Conservation (phyloP, 306 rosid genomes). For the Bauhinia variegata region DNA sequence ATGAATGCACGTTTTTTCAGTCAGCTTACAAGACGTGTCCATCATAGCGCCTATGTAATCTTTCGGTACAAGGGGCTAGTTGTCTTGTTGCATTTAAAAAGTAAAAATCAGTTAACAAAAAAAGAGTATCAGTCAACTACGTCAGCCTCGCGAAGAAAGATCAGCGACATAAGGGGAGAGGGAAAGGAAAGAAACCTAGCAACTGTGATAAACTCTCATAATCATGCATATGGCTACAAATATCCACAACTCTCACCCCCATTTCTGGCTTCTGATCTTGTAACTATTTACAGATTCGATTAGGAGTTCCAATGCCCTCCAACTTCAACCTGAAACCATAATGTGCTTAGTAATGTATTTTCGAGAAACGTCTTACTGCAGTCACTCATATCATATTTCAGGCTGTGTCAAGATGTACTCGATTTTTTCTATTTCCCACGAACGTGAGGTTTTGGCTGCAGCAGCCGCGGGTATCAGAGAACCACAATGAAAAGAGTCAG, state of each 20-base stretch:
- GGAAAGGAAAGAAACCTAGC: not conserved
- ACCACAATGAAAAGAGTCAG: conserved; percentile 27
- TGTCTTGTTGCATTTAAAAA: not conserved
- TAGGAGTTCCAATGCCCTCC: conserved; percentile 27
- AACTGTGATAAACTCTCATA: conserved; percentile 20
- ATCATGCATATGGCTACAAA: not conserved
- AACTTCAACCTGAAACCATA: conserved; percentile 30
- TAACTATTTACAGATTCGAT: conserved; percentile 21
- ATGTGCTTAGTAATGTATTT: conserved; percentile 23
- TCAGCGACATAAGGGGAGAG: not conserved
- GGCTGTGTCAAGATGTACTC: conserved; percentile 2
- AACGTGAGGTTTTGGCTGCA: conserved; percentile 28
- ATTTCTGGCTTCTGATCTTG: conserved; percentile 29
- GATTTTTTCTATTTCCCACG: conserved; percentile 18
- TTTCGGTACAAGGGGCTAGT: not conserved
- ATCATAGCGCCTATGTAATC: too few species aligned
- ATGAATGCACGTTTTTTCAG: too few species aligned
- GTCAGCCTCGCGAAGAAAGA: conserved; percentile 3
- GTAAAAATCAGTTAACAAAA: not conserved
- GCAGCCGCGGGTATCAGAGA: conserved; percentile 27
- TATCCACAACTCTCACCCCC: conserved; percentile 21
- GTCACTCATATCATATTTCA: conserved; percentile 21
- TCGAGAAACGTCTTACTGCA: conserved; percentile 11
- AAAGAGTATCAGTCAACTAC: not conserved
- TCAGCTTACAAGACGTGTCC: too few species aligned